phyloP scores from a whole-genome alignment of 768 basidiomycete species.

The Tylopilus felleus region DNA sequence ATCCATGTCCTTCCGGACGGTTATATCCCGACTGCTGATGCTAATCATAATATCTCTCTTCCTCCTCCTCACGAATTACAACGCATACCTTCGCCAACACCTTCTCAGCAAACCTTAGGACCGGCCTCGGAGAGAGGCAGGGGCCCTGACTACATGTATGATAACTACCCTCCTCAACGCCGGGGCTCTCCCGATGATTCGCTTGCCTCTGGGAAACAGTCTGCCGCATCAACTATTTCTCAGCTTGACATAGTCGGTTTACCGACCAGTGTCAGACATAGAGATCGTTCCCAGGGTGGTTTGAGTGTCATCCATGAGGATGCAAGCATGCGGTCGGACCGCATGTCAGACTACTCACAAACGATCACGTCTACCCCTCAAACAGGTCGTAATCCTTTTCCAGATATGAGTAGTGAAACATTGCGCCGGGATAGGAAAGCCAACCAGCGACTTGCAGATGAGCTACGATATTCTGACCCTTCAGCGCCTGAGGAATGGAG shows the following conservation, averaged over 20 bases:
- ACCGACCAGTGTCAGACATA: slow-evolving; percentile 15
- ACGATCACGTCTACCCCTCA: slow-evolving; percentile 20
- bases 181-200: slow-evolving; percentile 31
- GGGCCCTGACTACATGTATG: slow-evolving; percentile 25
- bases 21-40: slow-evolving; percentile 45
- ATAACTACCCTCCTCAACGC: slow-evolving; percentile 15
- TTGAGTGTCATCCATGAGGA: slow-evolving; percentile 34
- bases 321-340: slow-evolving; percentile 26
- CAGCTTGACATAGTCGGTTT: slow-evolving; percentile 32
- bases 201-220: slow-evolving; percentile 27
- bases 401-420: slow-evolving; percentile 18
- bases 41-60: slow-evolving; percentile 39
- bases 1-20: slow-evolving; percentile 43
- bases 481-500: slow-evolving; percentile 32
- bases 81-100: slow-evolving; percentile 28
- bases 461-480: slow-evolving; percentile 35
- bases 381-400: slow-evolving; percentile 9
- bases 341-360: slow-evolving; percentile 23
- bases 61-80: slow-evolving; percentile 51
- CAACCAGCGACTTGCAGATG: slow-evolving; percentile 34
- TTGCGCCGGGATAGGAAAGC: slow-evolving; percentile 13
- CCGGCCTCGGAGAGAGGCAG: slow-evolving; percentile 19
- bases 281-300: slow-evolving; percentile 20
- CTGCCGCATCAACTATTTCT: slow-evolving; percentile 29
- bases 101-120: slow-evolving; percentile 23